These are phyloP conservation scores for Colletotrichum noveboracense DNA, from an alignment of 2,329 filamentous ascomycete species.

Conservation along the genomic window DNA sequence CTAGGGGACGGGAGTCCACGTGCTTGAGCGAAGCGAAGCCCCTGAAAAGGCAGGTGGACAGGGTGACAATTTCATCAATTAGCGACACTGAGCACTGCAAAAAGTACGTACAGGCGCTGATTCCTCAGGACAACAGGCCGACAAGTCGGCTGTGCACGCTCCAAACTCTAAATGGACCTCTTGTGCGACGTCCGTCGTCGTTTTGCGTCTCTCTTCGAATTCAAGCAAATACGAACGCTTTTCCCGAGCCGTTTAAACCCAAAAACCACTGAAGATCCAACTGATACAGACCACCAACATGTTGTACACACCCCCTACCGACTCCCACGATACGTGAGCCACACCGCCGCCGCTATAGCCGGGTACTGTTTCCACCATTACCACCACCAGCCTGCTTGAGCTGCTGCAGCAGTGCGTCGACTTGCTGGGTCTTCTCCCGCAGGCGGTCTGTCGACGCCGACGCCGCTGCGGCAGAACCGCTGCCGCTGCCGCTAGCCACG, in stretches of 20 bases:
- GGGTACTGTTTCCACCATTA: neutral
- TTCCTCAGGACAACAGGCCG: neutral
- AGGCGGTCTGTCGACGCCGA: conserved; percentile 1
- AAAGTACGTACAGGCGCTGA: conserved; percentile 2
- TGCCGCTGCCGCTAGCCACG: neutral
- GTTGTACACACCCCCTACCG: neutral
- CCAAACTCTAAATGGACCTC: conserved; percentile 15
- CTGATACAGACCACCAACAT: neutral
- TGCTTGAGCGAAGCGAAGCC: neutral
- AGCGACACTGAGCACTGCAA: neutral
- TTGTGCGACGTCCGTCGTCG: neutral
- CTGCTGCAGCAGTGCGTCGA: conserved; percentile 6
- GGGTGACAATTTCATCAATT: neutral
- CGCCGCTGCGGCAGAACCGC: neutral
- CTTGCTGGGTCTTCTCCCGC: conserved; percentile 1
- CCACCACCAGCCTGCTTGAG: conserved; percentile 2
- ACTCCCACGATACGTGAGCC: neutral
- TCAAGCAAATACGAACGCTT: neutral
- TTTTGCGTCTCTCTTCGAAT: neutral
- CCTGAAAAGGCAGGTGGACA: neutral
- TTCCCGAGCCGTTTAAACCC: neutral
- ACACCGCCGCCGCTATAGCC: neutral
- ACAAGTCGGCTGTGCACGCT: neutral
- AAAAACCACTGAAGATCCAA: neutral
- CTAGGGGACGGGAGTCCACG: neutral